Conservation (phyloP, 805 yeast genomes). For the Saturnispora dispora region DNA sequence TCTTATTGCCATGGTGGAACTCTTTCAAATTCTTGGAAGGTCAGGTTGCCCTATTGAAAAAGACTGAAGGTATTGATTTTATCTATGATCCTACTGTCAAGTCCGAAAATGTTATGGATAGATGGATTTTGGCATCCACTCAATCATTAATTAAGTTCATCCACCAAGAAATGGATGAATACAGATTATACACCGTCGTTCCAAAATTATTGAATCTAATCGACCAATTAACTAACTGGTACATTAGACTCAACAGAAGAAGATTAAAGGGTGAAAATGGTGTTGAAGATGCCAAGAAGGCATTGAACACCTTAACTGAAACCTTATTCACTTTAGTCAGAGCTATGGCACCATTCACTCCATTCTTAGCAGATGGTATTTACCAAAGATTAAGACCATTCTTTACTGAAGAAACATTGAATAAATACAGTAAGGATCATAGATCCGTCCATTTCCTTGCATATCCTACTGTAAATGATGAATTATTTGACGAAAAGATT, state of each 20-base stretch:
- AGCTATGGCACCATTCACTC: conserved; percentile 99
- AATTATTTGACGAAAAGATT: conserved; percentile 70
- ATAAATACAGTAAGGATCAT: conserved; percentile 42
- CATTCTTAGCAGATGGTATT: conserved; percentile 85
- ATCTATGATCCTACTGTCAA: conserved; percentile 54
- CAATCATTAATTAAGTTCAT: conserved; percentile 83
- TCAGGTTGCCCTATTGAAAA: conserved; percentile 76
- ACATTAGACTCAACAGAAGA: conserved; percentile 94
- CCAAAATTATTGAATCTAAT: conserved; percentile 82
- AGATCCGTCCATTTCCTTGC: conserved; percentile 89
- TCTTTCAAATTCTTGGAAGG: conserved; percentile 94
- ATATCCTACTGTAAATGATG: conserved; percentile 80
- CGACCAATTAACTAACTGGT: conserved; percentile 97
- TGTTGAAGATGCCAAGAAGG: conserved; percentile 70
- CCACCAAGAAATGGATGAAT: conserved; percentile 82
- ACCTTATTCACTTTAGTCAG: conserved; percentile 81
- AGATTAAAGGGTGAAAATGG: conserved; percentile 96
- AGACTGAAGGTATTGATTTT: conserved; percentile 63
- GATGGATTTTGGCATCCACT: conserved; percentile 93
- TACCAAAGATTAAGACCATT: conserved; percentile 63
- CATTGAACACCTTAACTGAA: conserved; percentile 85
- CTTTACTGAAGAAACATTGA: conserved; percentile 51
- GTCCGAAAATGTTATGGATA: conserved; percentile 91
- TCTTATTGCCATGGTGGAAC: conserved; percentile 97
- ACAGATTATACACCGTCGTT: conserved; percentile 91